Evolutionary conservation across 2,329 filamentous ascomycete genomes (phyloP).

Genomic region (Sporothrix brunneoviolacea): DNA sequence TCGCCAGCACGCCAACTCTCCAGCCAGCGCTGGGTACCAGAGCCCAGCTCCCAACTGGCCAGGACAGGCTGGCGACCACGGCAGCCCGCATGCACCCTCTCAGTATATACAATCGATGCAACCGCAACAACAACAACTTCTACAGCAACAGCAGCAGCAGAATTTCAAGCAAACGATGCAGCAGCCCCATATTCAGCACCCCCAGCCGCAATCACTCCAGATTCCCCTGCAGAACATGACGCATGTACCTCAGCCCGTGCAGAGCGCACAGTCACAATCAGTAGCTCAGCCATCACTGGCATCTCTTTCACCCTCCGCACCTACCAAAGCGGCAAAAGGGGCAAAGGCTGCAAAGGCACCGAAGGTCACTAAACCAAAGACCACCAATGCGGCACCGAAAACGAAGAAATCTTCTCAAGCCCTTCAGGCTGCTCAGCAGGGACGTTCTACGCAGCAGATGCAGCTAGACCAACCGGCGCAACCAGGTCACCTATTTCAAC

Average conservation of each 20-base stretch:
- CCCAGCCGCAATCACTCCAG: neutral
- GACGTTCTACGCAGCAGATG: neutral
- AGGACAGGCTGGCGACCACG: neutral
- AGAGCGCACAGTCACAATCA: too few species aligned
- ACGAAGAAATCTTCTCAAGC: neutral
- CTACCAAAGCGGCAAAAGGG: neutral
- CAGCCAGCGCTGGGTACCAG: neutral
- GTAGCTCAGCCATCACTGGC: neutral
- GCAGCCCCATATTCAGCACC: neutral
- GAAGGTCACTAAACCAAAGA: slow-evolving; percentile 9
- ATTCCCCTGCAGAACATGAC: too few species aligned
- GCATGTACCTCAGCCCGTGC: too few species aligned
- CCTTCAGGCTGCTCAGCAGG: neutral
- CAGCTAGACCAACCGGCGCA: neutral
- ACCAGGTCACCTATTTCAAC: slow-evolving; percentile 3
- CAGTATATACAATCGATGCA: neutral
- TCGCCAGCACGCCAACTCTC: neutral
- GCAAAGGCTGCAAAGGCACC: neutral
- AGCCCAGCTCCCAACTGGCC: slow-evolving; percentile 1
- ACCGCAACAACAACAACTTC: neutral
- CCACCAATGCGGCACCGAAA: slow-evolving; percentile 1
- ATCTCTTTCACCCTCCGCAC: neutral
- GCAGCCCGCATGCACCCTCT: neutral
- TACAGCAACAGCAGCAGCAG: neutral
- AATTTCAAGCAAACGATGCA: neutral